phyloP scores from a whole-genome alignment of 116 monocot species.

The Trichopus zeylanicus region DNA sequence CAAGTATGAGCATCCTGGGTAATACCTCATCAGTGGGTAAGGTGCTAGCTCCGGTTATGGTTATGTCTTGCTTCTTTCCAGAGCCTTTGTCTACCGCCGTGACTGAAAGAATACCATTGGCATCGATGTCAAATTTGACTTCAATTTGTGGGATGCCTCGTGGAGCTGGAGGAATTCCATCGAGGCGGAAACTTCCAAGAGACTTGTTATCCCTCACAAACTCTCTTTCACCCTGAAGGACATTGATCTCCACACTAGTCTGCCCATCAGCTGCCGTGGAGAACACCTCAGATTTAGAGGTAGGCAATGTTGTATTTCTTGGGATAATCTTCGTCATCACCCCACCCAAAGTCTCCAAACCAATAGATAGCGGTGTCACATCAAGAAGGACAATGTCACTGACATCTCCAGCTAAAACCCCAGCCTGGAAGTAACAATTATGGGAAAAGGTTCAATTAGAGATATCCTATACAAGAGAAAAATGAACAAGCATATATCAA shows the following conservation, averaged over 20 bases:
- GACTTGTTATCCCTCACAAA: slow-evolving; percentile 97
- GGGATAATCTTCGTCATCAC: slow-evolving; percentile 99
- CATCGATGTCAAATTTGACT: slow-evolving; percentile 96
- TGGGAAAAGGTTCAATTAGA: no score
- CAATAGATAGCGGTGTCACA: slow-evolving; percentile 80
- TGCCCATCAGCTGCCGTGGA: slow-evolving; percentile 98
- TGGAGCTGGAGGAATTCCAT: slow-evolving; percentile 96
- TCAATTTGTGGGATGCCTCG: slow-evolving; percentile 97
- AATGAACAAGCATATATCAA: no score
- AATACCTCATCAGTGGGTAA: slow-evolving; percentile 85
- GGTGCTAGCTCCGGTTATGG: slow-evolving; percentile 93
- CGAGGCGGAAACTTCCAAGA: slow-evolving; percentile 85
- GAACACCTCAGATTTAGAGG: slow-evolving; percentile 97
- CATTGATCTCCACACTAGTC: slow-evolving; percentile 91
- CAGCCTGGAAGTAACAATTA: slow-evolving; percentile 55
- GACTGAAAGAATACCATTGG: slow-evolving; percentile 94
- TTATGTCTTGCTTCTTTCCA: slow-evolving; percentile 96
- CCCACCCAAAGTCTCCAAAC: slow-evolving; percentile 89
- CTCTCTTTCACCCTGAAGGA: slow-evolving; percentile 94
- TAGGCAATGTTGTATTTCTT: slow-evolving; percentile 88
- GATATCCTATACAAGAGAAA: no score
- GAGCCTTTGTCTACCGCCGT: slow-evolving; percentile 87
- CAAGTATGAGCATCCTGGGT: no score
- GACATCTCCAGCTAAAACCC: slow-evolving; percentile 91
- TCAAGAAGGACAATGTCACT: slow-evolving; percentile 94